Base-by-base conservation (phyloP, 2,329 filamentous ascomycete species). In the Fusarium tanahbumbuense region DNA sequence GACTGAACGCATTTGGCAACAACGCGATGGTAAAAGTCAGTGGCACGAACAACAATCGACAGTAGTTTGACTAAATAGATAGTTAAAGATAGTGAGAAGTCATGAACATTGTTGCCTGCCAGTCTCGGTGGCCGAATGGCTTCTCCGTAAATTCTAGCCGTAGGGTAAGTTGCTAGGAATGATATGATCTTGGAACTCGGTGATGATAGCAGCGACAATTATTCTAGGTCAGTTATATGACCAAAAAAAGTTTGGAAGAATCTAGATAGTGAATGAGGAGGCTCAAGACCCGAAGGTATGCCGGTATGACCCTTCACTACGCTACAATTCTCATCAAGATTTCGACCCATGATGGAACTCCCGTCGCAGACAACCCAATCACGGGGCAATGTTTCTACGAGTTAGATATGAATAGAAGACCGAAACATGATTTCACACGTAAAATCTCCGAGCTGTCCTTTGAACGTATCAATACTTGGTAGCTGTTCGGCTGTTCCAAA, bases 161-260 rank as follows among this genome's bases (percentile, higher is more conserved):
- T 9, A 60, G 41, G 34, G 28, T 48, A 64, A 27, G 11, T 13
- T 8, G n/a, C 15, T 22, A 4, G 2, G 9, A 10, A 23, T 12
- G 25, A 9, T 8, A 23, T 12, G 18, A 6, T 12, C 25, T 23
- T 64, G 62, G 20, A 34, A 53, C 48, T 65, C 20, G 12, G 13
- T 16, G 10, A 65, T 27, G 60, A 28, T 28, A 20, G 3, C 18
- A 15, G 9, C 22, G 10, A 37, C 6, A 2, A 8, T 9, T 11
- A 8, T 6, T 7, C 11, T 3, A 28, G 2, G 10, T 16, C 5
- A 25, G 6, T 12, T 16, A 6, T 6, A 15, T 27, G 10, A 13
- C 1, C 1, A 13, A 1, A 4, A 10, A 3, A 13, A 7, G 4
- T 1, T 20, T 11, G 18, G 9, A 30, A 3, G 6, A 8, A 9